These are phyloP conservation scores for Penicillium decumbens DNA, from an alignment of 2,329 filamentous ascomycete species.

Conservation along the genomic window DNA sequence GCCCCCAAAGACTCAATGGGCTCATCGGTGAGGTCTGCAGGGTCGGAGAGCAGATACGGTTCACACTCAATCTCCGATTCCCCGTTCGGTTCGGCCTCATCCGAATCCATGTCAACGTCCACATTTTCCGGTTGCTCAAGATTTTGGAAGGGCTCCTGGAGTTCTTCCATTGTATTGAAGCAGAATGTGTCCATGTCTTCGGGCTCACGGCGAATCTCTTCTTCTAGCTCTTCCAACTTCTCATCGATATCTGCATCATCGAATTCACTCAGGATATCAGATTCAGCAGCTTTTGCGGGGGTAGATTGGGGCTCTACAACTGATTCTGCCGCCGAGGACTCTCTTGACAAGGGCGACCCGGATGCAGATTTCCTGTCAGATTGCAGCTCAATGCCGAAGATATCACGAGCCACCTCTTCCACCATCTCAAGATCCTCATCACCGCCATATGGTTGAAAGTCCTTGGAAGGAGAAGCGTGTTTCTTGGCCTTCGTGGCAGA, in stretches of 20 bases:
- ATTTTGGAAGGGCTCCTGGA: conserved; percentile 11
- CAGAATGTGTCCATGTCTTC: conserved; percentile 21
- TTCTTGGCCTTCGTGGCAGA: not conserved
- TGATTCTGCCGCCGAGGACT: not conserved
- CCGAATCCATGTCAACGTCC: not conserved
- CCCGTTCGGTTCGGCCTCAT: not conserved
- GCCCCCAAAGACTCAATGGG: not conserved
- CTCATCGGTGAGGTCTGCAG: not conserved
- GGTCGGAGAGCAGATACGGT: not conserved
- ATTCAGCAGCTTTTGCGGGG: not conserved
- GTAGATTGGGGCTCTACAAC: not conserved
- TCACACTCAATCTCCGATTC: not conserved
- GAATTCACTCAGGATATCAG: not conserved
- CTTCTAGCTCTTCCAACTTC: conserved; percentile 8
- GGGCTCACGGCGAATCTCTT: conserved; percentile 11
- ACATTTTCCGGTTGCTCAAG: conserved; percentile 3
- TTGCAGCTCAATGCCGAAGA: conserved; percentile 21
- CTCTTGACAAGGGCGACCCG: conserved; percentile 2
- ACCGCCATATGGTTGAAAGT: not conserved
- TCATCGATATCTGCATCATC: conserved; percentile 10
- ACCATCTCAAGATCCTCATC: conserved; percentile 20
- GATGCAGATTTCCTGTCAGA: conserved; percentile 8
- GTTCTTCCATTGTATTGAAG: conserved; percentile 20
- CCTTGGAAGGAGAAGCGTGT: conserved; percentile 3
- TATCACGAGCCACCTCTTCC: conserved; percentile 21